Conservation (phyloP, 192 early-diverging fungal genomes). For the Funneliformis mosseae region DNA sequence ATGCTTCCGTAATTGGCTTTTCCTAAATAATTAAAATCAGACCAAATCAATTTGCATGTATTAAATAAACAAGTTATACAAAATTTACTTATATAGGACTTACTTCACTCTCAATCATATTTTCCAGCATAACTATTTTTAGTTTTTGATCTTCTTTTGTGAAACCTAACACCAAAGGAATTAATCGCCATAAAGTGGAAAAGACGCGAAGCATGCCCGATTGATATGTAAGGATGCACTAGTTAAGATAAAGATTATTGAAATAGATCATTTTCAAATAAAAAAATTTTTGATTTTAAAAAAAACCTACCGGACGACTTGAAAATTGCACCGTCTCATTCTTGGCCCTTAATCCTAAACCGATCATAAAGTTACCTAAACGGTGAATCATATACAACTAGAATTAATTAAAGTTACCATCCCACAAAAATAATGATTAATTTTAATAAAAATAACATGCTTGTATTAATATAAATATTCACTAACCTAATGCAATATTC, state of each 20-base stretch:
- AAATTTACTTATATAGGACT: conserved; percentile 1
- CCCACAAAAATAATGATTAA: background rate
- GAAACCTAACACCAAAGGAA: conserved; percentile 47
- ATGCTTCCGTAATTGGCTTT: conserved; percentile 50
- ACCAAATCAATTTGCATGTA: background rate
- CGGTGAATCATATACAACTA: background rate
- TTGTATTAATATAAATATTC: conserved; percentile 33
- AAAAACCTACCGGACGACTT: conserved; percentile 49
- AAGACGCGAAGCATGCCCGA: conserved; percentile 42
- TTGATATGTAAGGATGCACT: conserved; percentile 50
- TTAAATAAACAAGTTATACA: background rate
- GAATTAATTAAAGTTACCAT: background rate
- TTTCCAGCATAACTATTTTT: conserved; percentile 46
- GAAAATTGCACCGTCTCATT: conserved; percentile 45
- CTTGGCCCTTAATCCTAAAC: conserved; percentile 31
- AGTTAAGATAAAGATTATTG: background rate
- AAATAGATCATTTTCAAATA: background rate
- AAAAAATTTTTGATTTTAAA: background rate
- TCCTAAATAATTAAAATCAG: background rate
- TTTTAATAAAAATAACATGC: background rate
- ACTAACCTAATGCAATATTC: conserved; percentile 46
- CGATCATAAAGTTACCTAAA: conserved; percentile 49
- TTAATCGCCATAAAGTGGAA: conserved; percentile 45
- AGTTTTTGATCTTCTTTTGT: conserved; percentile 47
- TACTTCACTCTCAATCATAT: conserved; percentile 42